These are phyloP conservation scores for Phytophthora pisi DNA, from an alignment of 352 stramenopile genomes.

Conservation along the genomic window DNA sequence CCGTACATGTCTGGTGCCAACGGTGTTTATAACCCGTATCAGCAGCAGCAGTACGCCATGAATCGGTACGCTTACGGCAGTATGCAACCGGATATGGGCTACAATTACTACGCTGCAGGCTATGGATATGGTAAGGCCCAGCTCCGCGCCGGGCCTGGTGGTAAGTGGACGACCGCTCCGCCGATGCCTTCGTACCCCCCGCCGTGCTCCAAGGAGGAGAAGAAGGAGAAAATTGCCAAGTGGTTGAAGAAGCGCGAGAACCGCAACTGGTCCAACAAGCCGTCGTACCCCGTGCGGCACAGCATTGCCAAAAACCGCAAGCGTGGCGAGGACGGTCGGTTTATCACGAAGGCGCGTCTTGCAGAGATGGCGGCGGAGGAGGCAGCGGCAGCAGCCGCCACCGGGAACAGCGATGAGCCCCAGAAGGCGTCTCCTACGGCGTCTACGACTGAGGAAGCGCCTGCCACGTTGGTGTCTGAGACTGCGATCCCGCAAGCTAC, in stretches of 20 bases:
- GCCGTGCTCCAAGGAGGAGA: slow-evolving; percentile 81
- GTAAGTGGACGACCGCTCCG: slow-evolving; percentile 73
- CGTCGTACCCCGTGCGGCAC: slow-evolving; percentile 82
- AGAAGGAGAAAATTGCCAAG: slow-evolving; percentile 84
- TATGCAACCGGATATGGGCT: slow-evolving; percentile 43
- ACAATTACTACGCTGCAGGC: slow-evolving; percentile 67
- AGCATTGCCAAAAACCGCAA: slow-evolving; percentile 87
- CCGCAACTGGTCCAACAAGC: slow-evolving; percentile 87
- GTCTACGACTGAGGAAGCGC: slow-evolving; percentile 18
- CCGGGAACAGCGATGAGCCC: slow-evolving; percentile 17
- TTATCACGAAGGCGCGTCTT: slow-evolving; percentile 79
- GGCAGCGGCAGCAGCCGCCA: slow-evolving; percentile 21
- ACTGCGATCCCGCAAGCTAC: slow-evolving; percentile 36
- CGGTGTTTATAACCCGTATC: slow-evolving; percentile 42
- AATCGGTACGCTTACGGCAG: slow-evolving; percentile 52
- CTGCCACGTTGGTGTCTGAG: slow-evolving; percentile 27
- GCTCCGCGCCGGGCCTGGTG: slow-evolving; percentile 49
- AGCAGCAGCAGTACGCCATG: slow-evolving; percentile 50
- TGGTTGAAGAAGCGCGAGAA: slow-evolving; percentile 88
- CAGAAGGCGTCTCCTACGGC: slow-evolving; percentile 25
- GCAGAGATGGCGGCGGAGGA: slow-evolving; percentile 76
- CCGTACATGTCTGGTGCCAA: slow-evolving; percentile 36
- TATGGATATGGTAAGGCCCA: slow-evolving; percentile 62
- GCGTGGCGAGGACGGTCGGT: slow-evolving; percentile 80
- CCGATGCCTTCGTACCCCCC: slow-evolving; percentile 80